phyloP scores from a whole-genome alignment of 352 stramenopile genomes.

The Phytophthora melonis region DNA sequence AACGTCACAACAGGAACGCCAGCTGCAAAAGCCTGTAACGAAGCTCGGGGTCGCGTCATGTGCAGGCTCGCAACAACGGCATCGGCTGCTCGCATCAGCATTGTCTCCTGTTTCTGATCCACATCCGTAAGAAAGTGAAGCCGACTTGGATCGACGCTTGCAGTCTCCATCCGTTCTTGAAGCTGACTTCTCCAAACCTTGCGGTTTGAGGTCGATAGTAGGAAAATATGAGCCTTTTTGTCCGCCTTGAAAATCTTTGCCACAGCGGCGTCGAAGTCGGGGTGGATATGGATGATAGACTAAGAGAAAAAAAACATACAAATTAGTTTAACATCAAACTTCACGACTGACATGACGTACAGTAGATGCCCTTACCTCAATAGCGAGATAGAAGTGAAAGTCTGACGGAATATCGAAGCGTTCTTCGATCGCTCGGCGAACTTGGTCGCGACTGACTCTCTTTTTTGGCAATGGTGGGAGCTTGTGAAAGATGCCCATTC shows the following conservation, averaged over 20 bases:
- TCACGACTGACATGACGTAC: background rate
- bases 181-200: slow-evolving; percentile 66
- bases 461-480: slow-evolving; percentile 50
- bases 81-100: slow-evolving; percentile 63
- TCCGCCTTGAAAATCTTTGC: slow-evolving; percentile 57
- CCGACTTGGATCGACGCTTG: slow-evolving; percentile 33
- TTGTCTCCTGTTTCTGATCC: slow-evolving; percentile 59
- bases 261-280: slow-evolving; percentile 72
- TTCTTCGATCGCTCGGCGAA: slow-evolving; percentile 59
- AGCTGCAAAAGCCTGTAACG: slow-evolving; percentile 67
- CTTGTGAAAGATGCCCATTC: slow-evolving; percentile 74
- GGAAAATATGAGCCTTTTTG: slow-evolving; percentile 62
- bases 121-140: slow-evolving; percentile 74
- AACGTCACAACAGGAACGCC: slow-evolving; percentile 76
- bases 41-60: slow-evolving; percentile 53
- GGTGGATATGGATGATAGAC: slow-evolving; percentile 80
- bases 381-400: slow-evolving; percentile 73
- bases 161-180: slow-evolving; percentile 49
- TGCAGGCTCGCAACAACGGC: slow-evolving; percentile 69
- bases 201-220: slow-evolving; percentile 62
- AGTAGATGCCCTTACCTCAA: slow-evolving; percentile 53
- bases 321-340: background rate
- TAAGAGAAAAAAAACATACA: slow-evolving; percentile 29
- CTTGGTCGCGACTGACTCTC: slow-evolving; percentile 46
- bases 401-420: slow-evolving; percentile 61